phyloP scores from a whole-genome alignment of 2,329 filamentous ascomycete species.

The Botryotinia globosa region DNA sequence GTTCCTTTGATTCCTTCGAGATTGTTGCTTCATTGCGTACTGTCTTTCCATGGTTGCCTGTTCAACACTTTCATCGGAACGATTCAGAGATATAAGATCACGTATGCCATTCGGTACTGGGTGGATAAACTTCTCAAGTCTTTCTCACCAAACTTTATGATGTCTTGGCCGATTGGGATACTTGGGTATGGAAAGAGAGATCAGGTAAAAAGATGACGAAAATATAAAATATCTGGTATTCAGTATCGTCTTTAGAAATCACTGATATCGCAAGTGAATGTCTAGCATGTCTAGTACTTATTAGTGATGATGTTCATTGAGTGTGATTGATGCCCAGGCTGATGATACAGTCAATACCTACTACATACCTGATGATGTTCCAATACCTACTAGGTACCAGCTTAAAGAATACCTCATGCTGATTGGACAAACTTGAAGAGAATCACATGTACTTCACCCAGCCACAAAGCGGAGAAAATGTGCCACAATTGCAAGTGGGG shows the following conservation, averaged over 20 bases:
- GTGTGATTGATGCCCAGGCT: not conserved
- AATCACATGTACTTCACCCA: not conserved
- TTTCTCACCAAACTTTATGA: not conserved
- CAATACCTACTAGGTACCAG: not conserved
- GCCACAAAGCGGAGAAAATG: constrained; percentile 8
- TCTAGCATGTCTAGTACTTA: not conserved
- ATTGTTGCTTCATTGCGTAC: not conserved
- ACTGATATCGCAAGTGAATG: not conserved
- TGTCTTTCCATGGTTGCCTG: not conserved
- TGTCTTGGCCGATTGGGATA: not conserved
- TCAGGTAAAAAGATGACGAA: too few species aligned
- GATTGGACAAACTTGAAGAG: not conserved
- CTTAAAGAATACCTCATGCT: not conserved
- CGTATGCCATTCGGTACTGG: not conserved
- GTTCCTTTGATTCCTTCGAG: not conserved
- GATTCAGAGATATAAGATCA: not conserved
- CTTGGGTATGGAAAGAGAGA: not conserved
- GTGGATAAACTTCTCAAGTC: not conserved
- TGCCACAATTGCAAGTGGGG: constrained; percentile 12
- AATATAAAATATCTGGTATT: not conserved
- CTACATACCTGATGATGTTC: not conserved
- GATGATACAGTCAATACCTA: not conserved
- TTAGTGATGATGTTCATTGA: not conserved
- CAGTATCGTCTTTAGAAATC: not conserved
- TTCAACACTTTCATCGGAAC: too few species aligned